A percentile compares a stretch with the other conserved stretches of the same genome.
Evolutionary conservation across 257 asterid species (phyloP).

Genomic region (Hygrophila difformis): DNA sequence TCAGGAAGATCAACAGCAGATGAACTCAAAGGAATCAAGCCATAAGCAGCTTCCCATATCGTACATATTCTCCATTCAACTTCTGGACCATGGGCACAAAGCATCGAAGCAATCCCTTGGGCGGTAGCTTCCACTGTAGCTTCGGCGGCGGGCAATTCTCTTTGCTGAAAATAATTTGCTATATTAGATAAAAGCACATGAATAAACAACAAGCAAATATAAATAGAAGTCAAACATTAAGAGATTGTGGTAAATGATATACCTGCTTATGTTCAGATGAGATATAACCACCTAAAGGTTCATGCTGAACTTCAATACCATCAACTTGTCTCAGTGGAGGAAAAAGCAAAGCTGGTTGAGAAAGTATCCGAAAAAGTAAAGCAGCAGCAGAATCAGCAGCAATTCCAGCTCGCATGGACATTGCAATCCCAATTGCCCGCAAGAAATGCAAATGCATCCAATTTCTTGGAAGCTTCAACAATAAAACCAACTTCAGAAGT

Average conservation of each 20-base stretch:
- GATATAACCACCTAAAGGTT: conserved; percentile 45
- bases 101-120: conserved; percentile 99
- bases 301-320: conserved; percentile 71
- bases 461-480: conserved; percentile 85
- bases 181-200: conserved; percentile 13
- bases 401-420: conserved; percentile 98
- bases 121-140: conserved; percentile 98
- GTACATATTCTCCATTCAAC: conserved; percentile 99
- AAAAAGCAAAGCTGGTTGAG: conserved; percentile 95
- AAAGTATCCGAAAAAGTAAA: conserved; percentile 88
- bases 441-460: conserved; percentile 99
- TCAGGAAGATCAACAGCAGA: conserved; percentile 97
- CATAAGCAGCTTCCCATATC: conserved; percentile 99
- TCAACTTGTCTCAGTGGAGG: conserved; percentile 94
- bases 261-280: conserved; percentile 70
- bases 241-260: conserved; percentile 20
- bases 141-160: conserved; percentile 70
- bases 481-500: conserved; percentile 22
- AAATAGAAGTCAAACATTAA: conserved; percentile 8
- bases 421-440: conserved; percentile 95
- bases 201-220: conserved; percentile 5
- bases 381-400: conserved; percentile 99
- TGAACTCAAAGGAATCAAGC: conserved; percentile 90
- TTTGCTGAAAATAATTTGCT: conserved; percentile 37
- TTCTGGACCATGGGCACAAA: conserved; percentile 98